Conservation (phyloP, 83 land plant genomes). For the Diphasiastrum complanatum region DNA sequence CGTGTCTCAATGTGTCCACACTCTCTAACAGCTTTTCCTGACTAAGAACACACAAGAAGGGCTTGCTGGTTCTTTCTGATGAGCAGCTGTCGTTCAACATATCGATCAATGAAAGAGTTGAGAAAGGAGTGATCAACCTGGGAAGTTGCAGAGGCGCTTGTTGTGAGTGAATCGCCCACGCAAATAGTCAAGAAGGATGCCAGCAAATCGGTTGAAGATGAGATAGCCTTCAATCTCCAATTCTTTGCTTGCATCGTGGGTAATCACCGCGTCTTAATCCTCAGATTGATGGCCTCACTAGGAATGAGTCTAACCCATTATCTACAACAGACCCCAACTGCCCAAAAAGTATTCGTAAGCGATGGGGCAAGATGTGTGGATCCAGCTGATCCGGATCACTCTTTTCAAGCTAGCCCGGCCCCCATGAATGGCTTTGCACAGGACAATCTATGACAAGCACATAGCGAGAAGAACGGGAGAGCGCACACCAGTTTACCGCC, state of each 20-base stretch:
- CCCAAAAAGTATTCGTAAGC: slow-evolving; percentile 15
- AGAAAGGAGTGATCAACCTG: slow-evolving; percentile 1
- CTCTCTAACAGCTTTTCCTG: slow-evolving; percentile 10
- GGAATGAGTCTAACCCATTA: slow-evolving; percentile 23
- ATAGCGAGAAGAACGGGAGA: too few relatives aligned
- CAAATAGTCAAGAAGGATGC: slow-evolving; percentile 18
- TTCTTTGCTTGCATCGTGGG: slow-evolving; percentile 11
- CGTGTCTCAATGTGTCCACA: slow-evolving; percentile 17
- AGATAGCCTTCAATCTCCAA: slow-evolving; percentile 13
- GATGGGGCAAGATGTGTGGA: slow-evolving; percentile 36
- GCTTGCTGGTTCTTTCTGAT: not conserved
- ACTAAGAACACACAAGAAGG: slow-evolving; percentile 1
- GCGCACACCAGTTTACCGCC: too few relatives aligned
- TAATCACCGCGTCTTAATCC: slow-evolving; percentile 25
- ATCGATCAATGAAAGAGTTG: not conserved
- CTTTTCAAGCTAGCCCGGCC: slow-evolving; percentile 21
- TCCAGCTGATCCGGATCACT: slow-evolving; percentile 41
- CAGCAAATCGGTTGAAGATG: slow-evolving; percentile 15
- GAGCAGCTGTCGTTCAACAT: not conserved
- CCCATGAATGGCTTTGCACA: slow-evolving; percentile 28
- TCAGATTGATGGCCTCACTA: slow-evolving; percentile 30
- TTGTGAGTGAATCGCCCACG: slow-evolving; percentile 17
- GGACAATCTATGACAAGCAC: too few relatives aligned
- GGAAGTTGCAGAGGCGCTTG: slow-evolving; percentile 17
- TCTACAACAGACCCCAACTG: slow-evolving; percentile 8